A percentile compares a stretch with the other conserved stretches of the same genome.
Conservation (phyloP, 768 basidiomycete species). For the Leucocoprinus leucothites region DNA sequence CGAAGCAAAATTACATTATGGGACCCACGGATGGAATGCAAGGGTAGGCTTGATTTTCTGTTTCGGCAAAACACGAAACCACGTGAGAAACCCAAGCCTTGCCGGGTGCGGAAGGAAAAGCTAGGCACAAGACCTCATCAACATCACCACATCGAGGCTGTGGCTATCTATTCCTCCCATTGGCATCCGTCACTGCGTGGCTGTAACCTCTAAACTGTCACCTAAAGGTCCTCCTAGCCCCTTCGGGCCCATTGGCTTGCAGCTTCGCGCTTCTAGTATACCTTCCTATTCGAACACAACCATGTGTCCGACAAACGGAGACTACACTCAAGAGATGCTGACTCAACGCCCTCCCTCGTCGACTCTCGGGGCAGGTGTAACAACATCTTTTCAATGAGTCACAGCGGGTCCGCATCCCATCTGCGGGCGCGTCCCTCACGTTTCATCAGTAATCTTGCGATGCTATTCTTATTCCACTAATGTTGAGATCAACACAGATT, state of each 20-base stretch:
- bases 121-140: slow-evolving; percentile 6
- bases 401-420: slow-evolving; percentile 32
- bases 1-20: background rate
- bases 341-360: slow-evolving; percentile 24
- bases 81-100: background rate
- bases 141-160: slow-evolving; percentile 4
- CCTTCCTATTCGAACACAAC: slow-evolving; percentile 5
- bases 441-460: slow-evolving; percentile 26
- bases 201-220: slow-evolving; percentile 11
- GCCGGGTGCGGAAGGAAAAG: background rate
- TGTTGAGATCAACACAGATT: slow-evolving; percentile 26
- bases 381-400: slow-evolving; percentile 22
- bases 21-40: background rate
- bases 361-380: slow-evolving; percentile 21
- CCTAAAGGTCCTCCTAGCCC: slow-evolving; percentile 6
- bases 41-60: too few species aligned
- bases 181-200: slow-evolving; percentile 11
- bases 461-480: slow-evolving; percentile 26
- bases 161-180: slow-evolving; percentile 3
- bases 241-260: slow-evolving; percentile 4
- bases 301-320: background rate
- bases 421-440: slow-evolving; percentile 33
- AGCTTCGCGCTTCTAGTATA: slow-evolving; percentile 7
- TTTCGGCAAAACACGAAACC: background rate
- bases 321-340: slow-evolving; percentile 18